These are phyloP conservation scores for Wickerhamiella hasegawae DNA, from an alignment of 805 yeast species.

Conservation along the genomic window DNA sequence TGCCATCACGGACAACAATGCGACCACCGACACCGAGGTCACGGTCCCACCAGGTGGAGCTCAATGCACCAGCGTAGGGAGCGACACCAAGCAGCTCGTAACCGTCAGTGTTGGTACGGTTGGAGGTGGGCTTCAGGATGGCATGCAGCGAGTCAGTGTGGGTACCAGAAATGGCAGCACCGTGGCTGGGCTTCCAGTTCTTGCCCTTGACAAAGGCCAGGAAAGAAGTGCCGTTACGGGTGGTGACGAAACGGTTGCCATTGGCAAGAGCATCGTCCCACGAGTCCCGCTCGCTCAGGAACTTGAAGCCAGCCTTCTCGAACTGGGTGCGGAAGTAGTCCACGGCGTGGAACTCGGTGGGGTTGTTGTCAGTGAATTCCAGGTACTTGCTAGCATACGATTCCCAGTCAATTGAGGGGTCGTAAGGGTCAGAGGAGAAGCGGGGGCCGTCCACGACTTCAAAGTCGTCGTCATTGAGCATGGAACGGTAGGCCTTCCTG, in stretches of 20 bases:
- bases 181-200: constrained; percentile 44
- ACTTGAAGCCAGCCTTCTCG: constrained; percentile 44
- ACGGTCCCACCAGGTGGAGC: constrained; percentile 46
- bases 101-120: constrained; percentile 47
- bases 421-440: constrained; percentile 7
- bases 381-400: constrained; percentile 31
- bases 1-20: constrained; percentile 34
- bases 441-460: constrained; percentile 14
- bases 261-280: constrained; percentile 31
- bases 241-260: constrained; percentile 40
- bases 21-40: constrained; percentile 78
- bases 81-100: constrained; percentile 70
- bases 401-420: constrained; percentile 14
- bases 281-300: constrained; percentile 43
- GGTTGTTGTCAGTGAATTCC: constrained; percentile 54
- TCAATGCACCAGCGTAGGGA: constrained; percentile 49
- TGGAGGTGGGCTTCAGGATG: constrained; percentile 56
- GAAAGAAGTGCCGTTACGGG: constrained; percentile 51
- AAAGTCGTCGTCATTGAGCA: constrained; percentile 13
- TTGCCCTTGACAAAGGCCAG: constrained; percentile 58
- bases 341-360: constrained; percentile 65
- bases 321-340: constrained; percentile 32
- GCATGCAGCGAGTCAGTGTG: constrained; percentile 62
- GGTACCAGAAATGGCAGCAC: constrained; percentile 56
- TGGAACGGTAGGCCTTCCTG: neutral